A percentile compares a stretch with the other conserved stretches of the same genome.
Conservation (phyloP, 1,284 basidiomycete species). For the Wallemia hederae region DNA sequence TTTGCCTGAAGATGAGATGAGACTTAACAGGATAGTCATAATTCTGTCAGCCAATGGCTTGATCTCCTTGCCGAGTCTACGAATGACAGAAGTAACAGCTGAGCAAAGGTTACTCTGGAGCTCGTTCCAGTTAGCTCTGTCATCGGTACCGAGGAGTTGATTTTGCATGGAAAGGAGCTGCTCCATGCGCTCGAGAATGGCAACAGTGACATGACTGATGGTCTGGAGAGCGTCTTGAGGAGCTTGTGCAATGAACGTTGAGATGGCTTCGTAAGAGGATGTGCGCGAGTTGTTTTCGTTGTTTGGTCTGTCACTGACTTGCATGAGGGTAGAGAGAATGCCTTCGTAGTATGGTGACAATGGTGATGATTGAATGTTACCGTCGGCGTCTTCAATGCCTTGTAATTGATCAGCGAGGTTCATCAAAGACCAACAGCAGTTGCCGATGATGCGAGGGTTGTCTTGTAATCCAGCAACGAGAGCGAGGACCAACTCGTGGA, state of each 20-base stretch:
- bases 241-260: slow-evolving; percentile 53
- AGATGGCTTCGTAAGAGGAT: slow-evolving; percentile 84
- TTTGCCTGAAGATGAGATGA: slow-evolving; percentile 65
- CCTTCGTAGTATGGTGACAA: slow-evolving; percentile 73
- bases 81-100: slow-evolving; percentile 53
- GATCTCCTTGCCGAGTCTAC: slow-evolving; percentile 54
- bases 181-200: slow-evolving; percentile 66
- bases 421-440: slow-evolving; percentile 91
- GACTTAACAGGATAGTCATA: slow-evolving; percentile 67
- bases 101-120: slow-evolving; percentile 85
- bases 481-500: slow-evolving; percentile 54
- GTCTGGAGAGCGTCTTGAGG: slow-evolving; percentile 51
- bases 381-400: slow-evolving; percentile 22
- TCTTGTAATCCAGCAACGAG: slow-evolving; percentile 57
- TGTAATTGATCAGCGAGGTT: slow-evolving; percentile 66
- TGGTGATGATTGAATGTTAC: slow-evolving; percentile 25
- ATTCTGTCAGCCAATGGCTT: slow-evolving; percentile 72
- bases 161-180: slow-evolving; percentile 56
- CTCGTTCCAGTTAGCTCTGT: slow-evolving; percentile 97
- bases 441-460: slow-evolving; percentile 43
- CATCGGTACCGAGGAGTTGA: slow-evolving; percentile 82
- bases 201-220: slow-evolving; percentile 52
- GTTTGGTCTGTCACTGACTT: slow-evolving; percentile 35
- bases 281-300: slow-evolving; percentile 86
- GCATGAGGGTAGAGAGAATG: slow-evolving; percentile 47